Conservation (phyloP, 805 yeast species). For the Peterozyma xylosa region DNA sequence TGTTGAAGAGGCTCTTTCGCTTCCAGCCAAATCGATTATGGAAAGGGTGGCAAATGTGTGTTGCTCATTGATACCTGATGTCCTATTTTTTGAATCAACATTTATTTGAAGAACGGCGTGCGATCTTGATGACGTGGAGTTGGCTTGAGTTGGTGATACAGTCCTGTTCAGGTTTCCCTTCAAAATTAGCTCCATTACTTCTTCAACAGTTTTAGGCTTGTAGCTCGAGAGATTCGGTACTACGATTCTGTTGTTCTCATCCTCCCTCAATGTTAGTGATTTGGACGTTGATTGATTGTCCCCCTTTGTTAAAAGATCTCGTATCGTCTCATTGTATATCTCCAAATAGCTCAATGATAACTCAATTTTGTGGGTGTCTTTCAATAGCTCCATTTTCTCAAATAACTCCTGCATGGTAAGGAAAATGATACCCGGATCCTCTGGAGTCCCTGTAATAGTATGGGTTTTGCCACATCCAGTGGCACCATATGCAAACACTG, state of each 20-base stretch:
- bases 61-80: constrained; percentile 56
- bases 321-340: constrained; percentile 84
- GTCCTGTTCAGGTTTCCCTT: constrained; percentile 73
- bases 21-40: constrained; percentile 89
- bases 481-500: constrained; percentile 94
- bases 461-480: constrained; percentile 98
- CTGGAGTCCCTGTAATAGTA: constrained; percentile 73
- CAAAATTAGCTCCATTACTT: constrained; percentile 72
- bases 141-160: constrained; percentile 84
- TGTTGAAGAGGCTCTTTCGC: constrained; percentile 90
- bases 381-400: constrained; percentile 44
- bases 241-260: constrained; percentile 51
- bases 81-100: constrained; percentile 48
- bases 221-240: constrained; percentile 68
- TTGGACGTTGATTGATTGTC: constrained; percentile 23
- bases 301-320: constrained; percentile 53
- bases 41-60: constrained; percentile 76
- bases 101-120: constrained; percentile 89
- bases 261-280: constrained; percentile 62
- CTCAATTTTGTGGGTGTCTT: constrained; percentile 50
- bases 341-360: constrained; percentile 71
- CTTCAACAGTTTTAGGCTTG: constrained; percentile 53
- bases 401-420: constrained; percentile 74
- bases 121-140: constrained; percentile 83
- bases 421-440: constrained; percentile 73